A percentile compares a stretch with the other conserved stretches of the same genome.
These are phyloP conservation scores for Tulasnella sp. DNA, from an alignment of 768 basidiomycete genomes.

Conservation along the genomic window DNA sequence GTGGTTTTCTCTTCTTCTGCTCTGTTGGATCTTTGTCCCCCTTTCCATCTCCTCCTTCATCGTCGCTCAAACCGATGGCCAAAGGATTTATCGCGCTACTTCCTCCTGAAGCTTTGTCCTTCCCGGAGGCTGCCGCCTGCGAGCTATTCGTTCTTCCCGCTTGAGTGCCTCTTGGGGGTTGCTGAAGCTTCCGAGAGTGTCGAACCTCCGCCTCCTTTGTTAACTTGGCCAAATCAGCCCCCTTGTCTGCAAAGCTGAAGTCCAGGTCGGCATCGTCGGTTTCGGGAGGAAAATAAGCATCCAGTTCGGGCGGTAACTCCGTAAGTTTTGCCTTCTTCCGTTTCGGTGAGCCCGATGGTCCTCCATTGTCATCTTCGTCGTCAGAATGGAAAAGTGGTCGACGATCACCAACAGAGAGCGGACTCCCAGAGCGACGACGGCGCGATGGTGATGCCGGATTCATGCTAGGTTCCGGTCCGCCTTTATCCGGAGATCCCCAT, in stretches of 20 bases:
- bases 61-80: constrained; percentile 3
- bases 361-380: background rate
- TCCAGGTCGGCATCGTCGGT: constrained; percentile 36
- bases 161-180: background rate
- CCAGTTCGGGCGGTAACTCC: constrained; percentile 17
- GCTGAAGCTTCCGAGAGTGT: constrained; percentile 32
- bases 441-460: background rate
- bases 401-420: background rate
- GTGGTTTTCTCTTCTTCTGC: constrained; percentile 41
- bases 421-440: background rate
- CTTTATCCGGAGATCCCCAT: background rate
- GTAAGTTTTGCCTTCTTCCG: background rate
- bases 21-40: constrained; percentile 30
- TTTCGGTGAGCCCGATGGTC: background rate
- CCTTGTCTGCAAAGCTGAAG: constrained; percentile 43
- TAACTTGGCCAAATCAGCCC: constrained; percentile 48
- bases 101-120: background rate
- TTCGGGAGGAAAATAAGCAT: constrained; percentile 27
- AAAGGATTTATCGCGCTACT: background rate
- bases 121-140: background rate
- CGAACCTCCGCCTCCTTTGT: constrained; percentile 48
- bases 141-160: background rate
- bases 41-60: constrained; percentile 6
- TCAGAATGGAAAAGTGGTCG: constrained; percentile 1
- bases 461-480: background rate